Evolutionary conservation across 176 grass and related monocot genomes (phyloP).

Genomic region (Oryza coarctata): DNA sequence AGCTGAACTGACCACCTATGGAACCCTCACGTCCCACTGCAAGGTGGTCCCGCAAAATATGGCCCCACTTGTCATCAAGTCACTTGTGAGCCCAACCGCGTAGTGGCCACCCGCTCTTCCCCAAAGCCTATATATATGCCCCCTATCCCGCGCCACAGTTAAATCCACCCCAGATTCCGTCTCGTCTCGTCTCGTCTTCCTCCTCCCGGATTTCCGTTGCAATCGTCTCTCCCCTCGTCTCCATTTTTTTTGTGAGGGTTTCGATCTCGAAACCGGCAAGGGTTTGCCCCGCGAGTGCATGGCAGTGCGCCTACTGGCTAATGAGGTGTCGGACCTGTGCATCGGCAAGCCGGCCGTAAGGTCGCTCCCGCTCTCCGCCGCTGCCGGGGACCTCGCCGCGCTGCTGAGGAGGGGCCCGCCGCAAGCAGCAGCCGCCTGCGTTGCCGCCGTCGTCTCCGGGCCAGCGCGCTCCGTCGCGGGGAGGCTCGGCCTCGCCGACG

Average conservation of each 20-base stretch:
- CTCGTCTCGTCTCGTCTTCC: slow-evolving; percentile 6
- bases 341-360: slow-evolving; percentile 93
- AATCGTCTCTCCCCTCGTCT: not conserved
- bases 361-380: slow-evolving; percentile 62
- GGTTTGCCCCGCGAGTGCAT: slow-evolving; percentile 61
- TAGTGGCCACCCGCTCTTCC: not conserved
- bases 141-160: not conserved
- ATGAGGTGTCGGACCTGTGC: slow-evolving; percentile 94
- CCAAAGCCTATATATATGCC: slow-evolving; percentile 36
- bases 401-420: slow-evolving; percentile 47
- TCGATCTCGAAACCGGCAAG: slow-evolving; percentile 49
- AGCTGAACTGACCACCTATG: not conserved
- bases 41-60: not conserved
- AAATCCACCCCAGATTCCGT: not conserved
- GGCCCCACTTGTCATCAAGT: not conserved
- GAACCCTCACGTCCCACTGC: not conserved
- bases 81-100: rapidly evolving
- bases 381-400: slow-evolving; percentile 61
- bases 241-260: slow-evolving; percentile 28
- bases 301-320: slow-evolving; percentile 72
- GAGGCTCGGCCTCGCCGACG: slow-evolving; percentile 58
- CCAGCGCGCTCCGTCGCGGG: slow-evolving; percentile 33
- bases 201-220: not conserved
- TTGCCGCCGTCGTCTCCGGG: not conserved
- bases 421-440: slow-evolving; percentile 33